A percentile compares a stretch with the other conserved stretches of the same genome.
phyloP scores from a whole-genome alignment of 23 red algal genomes.

The Porphyridium purpureum region DNA sequence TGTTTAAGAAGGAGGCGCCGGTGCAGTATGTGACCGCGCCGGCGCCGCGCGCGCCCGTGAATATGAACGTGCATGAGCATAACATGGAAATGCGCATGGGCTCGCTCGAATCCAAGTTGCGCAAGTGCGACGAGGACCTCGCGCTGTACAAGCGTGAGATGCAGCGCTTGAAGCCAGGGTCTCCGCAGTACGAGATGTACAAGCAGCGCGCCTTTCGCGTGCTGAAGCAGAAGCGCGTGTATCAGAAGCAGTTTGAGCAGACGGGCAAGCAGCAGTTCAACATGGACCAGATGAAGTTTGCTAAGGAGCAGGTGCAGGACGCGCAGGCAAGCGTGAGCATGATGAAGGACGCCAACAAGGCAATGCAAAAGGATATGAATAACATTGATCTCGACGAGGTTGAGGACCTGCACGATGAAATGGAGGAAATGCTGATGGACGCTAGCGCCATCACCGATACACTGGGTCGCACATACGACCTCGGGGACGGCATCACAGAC shows the following conservation, averaged over 20 bases:
- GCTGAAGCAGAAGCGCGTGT: constrained; percentile 52
- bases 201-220: constrained; percentile 47
- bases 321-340: constrained; percentile 11
- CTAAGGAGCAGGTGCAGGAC: constrained; percentile 45
- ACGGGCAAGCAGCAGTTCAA: constrained; percentile 34
- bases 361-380: constrained; percentile 2
- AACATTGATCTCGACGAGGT: constrained; percentile 23
- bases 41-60: neutral
- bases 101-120: constrained; percentile 22
- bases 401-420: constrained; percentile 47
- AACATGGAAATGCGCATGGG: constrained; percentile 5
- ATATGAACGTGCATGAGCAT: neutral
- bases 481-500: constrained; percentile 45
- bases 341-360: constrained; percentile 8
- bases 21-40: neutral
- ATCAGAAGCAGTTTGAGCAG: constrained; percentile 30
- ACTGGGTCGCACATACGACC: constrained; percentile 38
- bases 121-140: constrained; percentile 44
- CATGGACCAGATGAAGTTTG: constrained; percentile 40
- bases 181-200: constrained; percentile 34
- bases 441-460: constrained; percentile 31
- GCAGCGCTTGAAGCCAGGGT: constrained; percentile 34
- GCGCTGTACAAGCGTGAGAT: constrained; percentile 52
- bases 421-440: constrained; percentile 35
- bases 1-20: neutral